Conservation (phyloP, 768 basidiomycete genomes). For the Tremella mesenterica region DNA sequence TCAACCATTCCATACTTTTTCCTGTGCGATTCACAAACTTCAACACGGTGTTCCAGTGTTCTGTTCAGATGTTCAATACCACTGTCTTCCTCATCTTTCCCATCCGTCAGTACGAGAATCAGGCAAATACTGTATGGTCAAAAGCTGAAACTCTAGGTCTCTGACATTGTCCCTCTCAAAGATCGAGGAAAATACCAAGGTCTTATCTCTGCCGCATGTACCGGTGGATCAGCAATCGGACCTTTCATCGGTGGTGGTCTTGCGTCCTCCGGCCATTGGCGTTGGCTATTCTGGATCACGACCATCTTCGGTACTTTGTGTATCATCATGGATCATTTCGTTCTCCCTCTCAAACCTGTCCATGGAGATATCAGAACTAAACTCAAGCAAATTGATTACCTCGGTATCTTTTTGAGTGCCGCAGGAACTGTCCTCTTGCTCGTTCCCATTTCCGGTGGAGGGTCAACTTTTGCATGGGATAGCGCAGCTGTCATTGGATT, state of each 20-base stretch:
- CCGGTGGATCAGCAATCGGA: constrained; percentile 6
- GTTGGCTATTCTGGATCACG: constrained; percentile 10
- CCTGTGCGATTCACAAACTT: too few relatives aligned
- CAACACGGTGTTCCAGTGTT: too few relatives aligned
- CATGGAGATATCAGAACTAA: constrained; percentile 15
- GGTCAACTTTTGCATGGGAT: constrained; percentile 25
- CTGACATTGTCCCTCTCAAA: constrained; percentile 20
- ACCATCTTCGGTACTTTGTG: constrained; percentile 7
- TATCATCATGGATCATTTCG: constrained; percentile 16
- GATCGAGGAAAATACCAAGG: constrained; percentile 20
- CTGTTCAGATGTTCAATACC: too few relatives aligned
- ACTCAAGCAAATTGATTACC: constrained; percentile 27
- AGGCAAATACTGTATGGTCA: too few relatives aligned
- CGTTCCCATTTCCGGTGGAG: constrained; percentile 29
- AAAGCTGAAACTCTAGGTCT: background rate
- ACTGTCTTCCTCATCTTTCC: too few relatives aligned
- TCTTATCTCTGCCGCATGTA: constrained; percentile 12
- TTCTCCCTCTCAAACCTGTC: constrained; percentile 19
- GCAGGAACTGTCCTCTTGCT: constrained; percentile 27
- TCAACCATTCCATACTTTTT: too few relatives aligned
- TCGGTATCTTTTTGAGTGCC: constrained; percentile 20
- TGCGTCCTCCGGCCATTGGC: background rate
- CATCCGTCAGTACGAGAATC: too few relatives aligned
- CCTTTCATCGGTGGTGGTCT: constrained; percentile 1
- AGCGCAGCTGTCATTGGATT: constrained; percentile 25